These are phyloP conservation scores for Clitoria ternatea DNA, from an alignment of 306 rosid genomes.

Conservation along the genomic window DNA sequence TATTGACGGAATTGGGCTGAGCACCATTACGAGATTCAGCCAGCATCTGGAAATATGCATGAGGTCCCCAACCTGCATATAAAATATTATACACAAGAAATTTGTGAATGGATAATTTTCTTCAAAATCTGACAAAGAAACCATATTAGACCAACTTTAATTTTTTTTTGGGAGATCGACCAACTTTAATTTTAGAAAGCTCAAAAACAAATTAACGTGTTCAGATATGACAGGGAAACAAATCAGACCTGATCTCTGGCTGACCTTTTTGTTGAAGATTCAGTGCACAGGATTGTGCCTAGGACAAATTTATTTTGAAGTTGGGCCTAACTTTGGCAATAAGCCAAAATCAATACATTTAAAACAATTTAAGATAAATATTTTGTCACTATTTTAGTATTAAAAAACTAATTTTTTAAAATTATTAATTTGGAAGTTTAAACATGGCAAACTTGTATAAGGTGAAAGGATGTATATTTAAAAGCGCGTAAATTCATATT, in stretches of 20 bases:
- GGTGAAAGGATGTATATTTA: background rate
- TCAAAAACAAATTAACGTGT: background rate
- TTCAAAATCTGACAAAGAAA: background rate
- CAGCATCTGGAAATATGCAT: slow-evolving; percentile 76
- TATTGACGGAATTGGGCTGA: slow-evolving; percentile 29
- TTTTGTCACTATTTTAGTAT: background rate
- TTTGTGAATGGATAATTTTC: background rate
- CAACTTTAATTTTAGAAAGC: background rate
- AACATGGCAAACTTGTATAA: background rate
- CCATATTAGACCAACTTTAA: background rate
- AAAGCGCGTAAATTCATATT: background rate
- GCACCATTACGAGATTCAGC: slow-evolving; percentile 43
- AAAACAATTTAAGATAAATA: background rate
- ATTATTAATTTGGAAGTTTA: background rate
- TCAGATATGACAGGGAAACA: background rate
- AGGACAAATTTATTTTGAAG: background rate
- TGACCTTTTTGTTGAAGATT: background rate
- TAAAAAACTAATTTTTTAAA: background rate
- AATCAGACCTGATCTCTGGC: background rate
- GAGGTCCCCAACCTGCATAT: slow-evolving; percentile 82
- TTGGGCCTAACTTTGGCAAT: background rate
- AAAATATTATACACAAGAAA: background rate
- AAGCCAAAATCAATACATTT: background rate
- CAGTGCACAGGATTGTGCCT: background rate
- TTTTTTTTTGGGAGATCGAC: no score